Conservation (phyloP, 441 rosid species). For the Raphanus hybrid region DNA sequence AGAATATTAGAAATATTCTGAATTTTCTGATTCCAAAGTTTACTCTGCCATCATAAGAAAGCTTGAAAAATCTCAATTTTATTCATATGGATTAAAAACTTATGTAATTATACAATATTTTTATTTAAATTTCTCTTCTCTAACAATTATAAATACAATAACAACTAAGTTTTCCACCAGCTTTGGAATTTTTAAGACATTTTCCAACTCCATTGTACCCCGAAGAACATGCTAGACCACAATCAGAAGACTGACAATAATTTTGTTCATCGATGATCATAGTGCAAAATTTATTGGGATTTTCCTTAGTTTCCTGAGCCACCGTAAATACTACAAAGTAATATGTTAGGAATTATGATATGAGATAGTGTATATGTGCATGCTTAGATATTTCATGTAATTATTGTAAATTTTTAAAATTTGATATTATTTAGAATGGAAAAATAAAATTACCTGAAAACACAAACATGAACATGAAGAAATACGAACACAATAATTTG, state of each 20-base stretch:
- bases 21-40: neutral
- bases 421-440: neutral
- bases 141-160: slow-evolving; percentile 15
- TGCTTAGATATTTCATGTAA: neutral
- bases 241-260: neutral
- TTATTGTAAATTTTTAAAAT: neutral
- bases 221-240: neutral
- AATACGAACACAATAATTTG: slow-evolving; percentile 23
- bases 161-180: too few species aligned
- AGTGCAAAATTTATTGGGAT: too few species aligned
- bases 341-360: neutral
- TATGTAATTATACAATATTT: neutral
- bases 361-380: neutral
- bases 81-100: neutral
- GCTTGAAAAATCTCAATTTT: neutral
- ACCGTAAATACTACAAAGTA: neutral
- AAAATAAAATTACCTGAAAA: slow-evolving; percentile 29
- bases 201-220: too few species aligned
- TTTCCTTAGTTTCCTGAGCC: neutral
- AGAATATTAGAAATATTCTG: too few species aligned
- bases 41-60: neutral
- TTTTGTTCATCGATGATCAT: too few species aligned
- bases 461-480: slow-evolving; percentile 23
- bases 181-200: too few species aligned
- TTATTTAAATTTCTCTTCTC: neutral